Percentiles rank a stretch among this genome's conserved stretches.
Evolutionary conservation across 1,284 basidiomycete genomes (phyloP).

Genomic region (Heliocybe sulcata): DNA sequence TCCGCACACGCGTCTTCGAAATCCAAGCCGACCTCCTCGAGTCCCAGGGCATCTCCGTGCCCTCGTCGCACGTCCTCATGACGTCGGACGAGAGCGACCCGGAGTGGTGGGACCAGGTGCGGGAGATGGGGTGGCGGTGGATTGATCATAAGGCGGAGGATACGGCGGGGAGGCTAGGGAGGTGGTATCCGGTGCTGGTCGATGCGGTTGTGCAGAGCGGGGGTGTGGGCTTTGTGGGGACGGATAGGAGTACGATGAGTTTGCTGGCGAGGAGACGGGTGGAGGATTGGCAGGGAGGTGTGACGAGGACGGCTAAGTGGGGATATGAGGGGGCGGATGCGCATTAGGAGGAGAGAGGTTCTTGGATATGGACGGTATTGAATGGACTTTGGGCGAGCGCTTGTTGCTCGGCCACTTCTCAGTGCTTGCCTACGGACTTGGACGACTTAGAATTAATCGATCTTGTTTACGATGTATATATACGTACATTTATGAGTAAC

Average conservation of each 20-base stretch:
- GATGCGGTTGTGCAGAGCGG: constrained; percentile 34
- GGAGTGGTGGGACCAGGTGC: constrained; percentile 32
- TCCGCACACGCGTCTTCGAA: constrained; percentile 53
- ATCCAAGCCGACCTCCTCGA: constrained; percentile 28
- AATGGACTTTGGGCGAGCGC: background rate
- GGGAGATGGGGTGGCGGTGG: constrained; percentile 27
- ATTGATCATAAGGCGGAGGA: constrained; percentile 28
- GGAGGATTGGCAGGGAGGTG: constrained; percentile 27
- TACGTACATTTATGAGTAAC: background rate
- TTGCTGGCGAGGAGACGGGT: constrained; percentile 31
- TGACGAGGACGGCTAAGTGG: constrained; percentile 44
- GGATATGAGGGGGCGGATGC: constrained; percentile 19
- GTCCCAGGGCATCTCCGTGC: constrained; percentile 23
- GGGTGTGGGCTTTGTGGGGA: constrained; percentile 38
- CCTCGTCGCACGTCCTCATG: constrained; percentile 13
- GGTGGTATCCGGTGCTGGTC: constrained; percentile 26
- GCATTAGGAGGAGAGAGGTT: background rate
- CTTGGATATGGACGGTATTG: no score
- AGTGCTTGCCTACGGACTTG: background rate
- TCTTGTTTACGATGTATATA: background rate
- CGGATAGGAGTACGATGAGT: constrained; percentile 33
- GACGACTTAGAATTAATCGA: background rate
- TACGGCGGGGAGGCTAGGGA: constrained; percentile 23
- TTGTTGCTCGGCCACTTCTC: background rate
- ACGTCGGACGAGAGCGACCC: constrained; percentile 31